phyloP scores from a whole-genome alignment of 495 filamentous ascomycete species.

The Penicillium samsonianum region DNA sequence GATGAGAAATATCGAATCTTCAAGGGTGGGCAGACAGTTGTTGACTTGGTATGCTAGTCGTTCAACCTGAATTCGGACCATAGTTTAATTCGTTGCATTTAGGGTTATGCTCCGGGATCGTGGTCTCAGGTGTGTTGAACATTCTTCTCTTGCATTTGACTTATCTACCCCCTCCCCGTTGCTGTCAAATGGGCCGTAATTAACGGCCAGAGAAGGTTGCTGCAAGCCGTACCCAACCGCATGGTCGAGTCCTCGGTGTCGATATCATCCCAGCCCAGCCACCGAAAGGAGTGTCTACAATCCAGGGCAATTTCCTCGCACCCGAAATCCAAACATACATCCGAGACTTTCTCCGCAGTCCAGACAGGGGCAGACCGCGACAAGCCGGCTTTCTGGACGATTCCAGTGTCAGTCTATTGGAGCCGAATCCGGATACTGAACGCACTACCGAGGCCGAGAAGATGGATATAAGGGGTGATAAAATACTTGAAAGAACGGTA shows the following conservation, averaged over 20 bases:
- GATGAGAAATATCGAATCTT: constrained; percentile 81
- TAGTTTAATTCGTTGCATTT: constrained; percentile 16
- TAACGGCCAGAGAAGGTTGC: constrained; percentile 63
- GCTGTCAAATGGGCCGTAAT: constrained; percentile 6
- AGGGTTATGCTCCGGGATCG: constrained; percentile 91
- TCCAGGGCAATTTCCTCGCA: constrained; percentile 89
- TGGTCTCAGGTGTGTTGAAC: constrained; percentile 79
- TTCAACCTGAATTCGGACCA: not conserved
- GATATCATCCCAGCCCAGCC: constrained; percentile 92
- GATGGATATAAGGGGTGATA: constrained; percentile 5
- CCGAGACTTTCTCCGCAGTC: constrained; percentile 69
- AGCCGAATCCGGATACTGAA: constrained; percentile 6
- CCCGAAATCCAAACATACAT: constrained; percentile 70
- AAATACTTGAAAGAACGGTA: constrained; percentile 56
- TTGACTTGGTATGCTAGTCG: constrained; percentile 68
- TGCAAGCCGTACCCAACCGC: constrained; percentile 68
- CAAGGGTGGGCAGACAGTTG: constrained; percentile 73
- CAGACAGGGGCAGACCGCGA: constrained; percentile 56
- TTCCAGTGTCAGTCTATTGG: constrained; percentile 16
- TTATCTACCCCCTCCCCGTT: not conserved
- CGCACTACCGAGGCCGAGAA: constrained; percentile 9
- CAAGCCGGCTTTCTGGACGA: constrained; percentile 13
- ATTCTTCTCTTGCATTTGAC: not conserved
- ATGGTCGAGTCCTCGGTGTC: constrained; percentile 82
- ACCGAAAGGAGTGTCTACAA: constrained; percentile 82